phyloP scores from a whole-genome alignment of 2,329 filamentous ascomycete genomes.

The Proliferodiscus dingleyae region DNA sequence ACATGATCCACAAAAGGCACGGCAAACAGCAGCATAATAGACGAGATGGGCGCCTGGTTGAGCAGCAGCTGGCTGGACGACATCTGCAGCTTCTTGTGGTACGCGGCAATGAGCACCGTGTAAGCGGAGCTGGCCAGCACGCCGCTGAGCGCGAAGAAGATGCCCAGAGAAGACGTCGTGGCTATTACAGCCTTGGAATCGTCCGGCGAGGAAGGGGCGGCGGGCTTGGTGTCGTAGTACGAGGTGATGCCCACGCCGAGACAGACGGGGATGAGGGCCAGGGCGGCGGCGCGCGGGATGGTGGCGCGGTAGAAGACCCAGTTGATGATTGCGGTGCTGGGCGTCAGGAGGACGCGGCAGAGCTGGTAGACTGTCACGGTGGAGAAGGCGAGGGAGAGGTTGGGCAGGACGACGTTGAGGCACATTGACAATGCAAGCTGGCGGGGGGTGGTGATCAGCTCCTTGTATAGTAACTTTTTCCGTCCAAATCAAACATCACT shows the following conservation, averaged over 20 bases:
- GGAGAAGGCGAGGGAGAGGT: constrained; percentile 25
- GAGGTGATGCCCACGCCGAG: constrained; percentile 41
- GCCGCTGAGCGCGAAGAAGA: constrained; percentile 56
- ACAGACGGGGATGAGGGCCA: constrained; percentile 33
- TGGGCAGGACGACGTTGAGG: constrained; percentile 27
- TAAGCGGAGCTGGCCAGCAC: constrained; percentile 44
- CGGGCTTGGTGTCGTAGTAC: constrained; percentile 38
- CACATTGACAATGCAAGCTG: constrained; percentile 28
- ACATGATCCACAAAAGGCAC: constrained; percentile 38
- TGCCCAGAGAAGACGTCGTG: constrained; percentile 51
- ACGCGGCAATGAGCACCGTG: constrained; percentile 36
- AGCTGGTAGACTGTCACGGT: constrained; percentile 30
- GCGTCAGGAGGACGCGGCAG: constrained; percentile 27
- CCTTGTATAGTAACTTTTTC: too few species aligned
- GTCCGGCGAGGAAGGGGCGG: constrained; percentile 38
- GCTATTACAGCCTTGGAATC: neutral
- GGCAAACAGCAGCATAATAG: constrained; percentile 38
- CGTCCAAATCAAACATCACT: too few species aligned
- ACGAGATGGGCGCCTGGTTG: constrained; percentile 40
- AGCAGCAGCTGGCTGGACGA: constrained; percentile 39
- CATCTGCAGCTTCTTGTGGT: constrained; percentile 40
- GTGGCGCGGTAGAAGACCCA: constrained; percentile 24
- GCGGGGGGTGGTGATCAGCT: too few species aligned
- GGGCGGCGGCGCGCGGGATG: constrained; percentile 22
- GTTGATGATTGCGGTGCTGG: constrained; percentile 28